These are phyloP conservation scores for Cruciata laevipes DNA, from an alignment of 257 asterid species.

Conservation along the genomic window DNA sequence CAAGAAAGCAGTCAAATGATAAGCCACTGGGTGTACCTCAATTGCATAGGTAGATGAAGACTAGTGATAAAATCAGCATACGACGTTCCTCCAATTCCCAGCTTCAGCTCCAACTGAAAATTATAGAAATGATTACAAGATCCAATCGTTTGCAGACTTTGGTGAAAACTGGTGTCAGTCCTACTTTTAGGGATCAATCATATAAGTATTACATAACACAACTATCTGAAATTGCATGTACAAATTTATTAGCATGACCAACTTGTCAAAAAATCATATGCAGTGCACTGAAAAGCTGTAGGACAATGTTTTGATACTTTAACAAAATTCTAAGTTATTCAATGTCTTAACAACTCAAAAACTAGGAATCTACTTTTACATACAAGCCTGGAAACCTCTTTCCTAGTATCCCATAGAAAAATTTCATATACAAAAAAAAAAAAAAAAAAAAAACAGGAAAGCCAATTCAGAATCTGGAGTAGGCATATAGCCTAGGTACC, in stretches of 20 bases:
- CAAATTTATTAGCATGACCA: background rate
- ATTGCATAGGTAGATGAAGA: conserved; percentile 91
- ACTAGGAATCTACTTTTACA: background rate
- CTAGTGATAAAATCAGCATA: conserved; percentile 76
- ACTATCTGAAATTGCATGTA: background rate
- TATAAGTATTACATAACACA: background rate
- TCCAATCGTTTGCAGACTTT: background rate
- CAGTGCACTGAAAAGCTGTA: background rate
- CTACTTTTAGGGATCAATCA: background rate
- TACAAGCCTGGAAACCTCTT: background rate
- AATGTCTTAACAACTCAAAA: background rate
- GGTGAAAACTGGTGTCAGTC: background rate
- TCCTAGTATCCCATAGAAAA: background rate
- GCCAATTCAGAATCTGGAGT: background rate
- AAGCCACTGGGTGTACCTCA: conserved; percentile 43
- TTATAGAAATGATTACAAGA: conserved; percentile 8
- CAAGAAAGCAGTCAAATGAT: background rate
- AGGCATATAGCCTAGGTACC: background rate
- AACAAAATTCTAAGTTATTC: background rate
- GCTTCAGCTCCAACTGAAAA: conserved; percentile 76
- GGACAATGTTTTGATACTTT: background rate
- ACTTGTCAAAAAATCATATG: background rate
- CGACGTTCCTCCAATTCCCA: conserved; percentile 92
- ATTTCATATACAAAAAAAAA: background rate
- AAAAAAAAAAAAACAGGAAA: background rate